Percentiles rank a stretch among this genome's conserved stretches.
These are phyloP conservation scores for Backusella westeae DNA, from an alignment of 192 early-diverging fungal species.

Conservation along the genomic window DNA sequence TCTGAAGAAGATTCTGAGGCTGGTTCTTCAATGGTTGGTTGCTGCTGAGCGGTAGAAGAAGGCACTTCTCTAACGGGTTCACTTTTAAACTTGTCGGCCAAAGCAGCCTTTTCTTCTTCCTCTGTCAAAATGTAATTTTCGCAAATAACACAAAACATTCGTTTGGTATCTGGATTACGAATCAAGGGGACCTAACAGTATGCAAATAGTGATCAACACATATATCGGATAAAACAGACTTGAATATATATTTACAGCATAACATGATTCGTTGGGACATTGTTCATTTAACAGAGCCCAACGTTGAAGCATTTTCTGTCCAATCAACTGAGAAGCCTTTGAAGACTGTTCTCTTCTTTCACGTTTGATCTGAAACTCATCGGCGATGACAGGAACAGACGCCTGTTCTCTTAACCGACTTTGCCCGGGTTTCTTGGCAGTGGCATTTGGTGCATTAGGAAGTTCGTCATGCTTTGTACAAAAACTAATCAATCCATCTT, in stretches of 20 bases:
- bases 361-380: neutral
- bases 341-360: constrained; percentile 46
- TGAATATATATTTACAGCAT: constrained; percentile 40
- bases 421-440: neutral
- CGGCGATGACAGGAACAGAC: neutral
- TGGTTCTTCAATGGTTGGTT: neutral
- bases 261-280: constrained; percentile 49
- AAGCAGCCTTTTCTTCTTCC: neutral
- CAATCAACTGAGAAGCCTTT: constrained; percentile 49
- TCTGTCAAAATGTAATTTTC: constrained; percentile 18
- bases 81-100: neutral
- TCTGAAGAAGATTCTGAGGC: neutral
- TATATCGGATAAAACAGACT: neutral
- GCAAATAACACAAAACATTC: constrained; percentile 38
- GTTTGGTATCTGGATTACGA: constrained; percentile 23
- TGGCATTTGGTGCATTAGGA: constrained; percentile 3
- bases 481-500: constrained; percentile 23
- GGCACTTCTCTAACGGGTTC: neutral
- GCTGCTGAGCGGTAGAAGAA: neutral
- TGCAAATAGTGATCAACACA: too few species aligned
- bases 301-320: constrained; percentile 53
- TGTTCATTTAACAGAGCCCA: constrained; percentile 58
- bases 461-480: constrained; percentile 33
- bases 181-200: constrained; percentile 28
- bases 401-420: neutral